These are phyloP conservation scores for Pestalotiopsis sp. DNA, from an alignment of 2,329 filamentous ascomycete species.

Conservation along the genomic window DNA sequence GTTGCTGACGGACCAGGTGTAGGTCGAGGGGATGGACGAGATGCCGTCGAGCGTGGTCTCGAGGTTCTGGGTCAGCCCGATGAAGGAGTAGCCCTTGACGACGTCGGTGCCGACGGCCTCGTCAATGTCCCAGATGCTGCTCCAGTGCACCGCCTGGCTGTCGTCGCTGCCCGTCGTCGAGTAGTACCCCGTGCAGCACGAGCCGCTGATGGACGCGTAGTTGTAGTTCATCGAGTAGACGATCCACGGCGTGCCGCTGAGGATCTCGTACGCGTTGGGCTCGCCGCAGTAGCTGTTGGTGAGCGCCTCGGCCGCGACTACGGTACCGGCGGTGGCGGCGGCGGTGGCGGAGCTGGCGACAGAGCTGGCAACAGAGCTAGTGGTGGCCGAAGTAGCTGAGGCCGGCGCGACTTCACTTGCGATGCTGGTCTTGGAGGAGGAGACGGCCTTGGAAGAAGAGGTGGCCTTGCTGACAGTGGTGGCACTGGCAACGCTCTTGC, in stretches of 20 bases:
- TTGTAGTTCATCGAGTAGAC: constrained; percentile 49
- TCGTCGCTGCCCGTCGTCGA: constrained; percentile 35
- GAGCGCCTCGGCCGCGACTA: constrained; percentile 5
- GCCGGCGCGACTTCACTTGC: neutral
- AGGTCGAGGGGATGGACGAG: constrained; percentile 39
- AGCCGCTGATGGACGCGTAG: constrained; percentile 38
- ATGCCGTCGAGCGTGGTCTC: constrained; percentile 41
- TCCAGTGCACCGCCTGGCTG: constrained; percentile 36
- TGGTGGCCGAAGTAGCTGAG: neutral
- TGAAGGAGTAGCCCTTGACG: constrained; percentile 46
- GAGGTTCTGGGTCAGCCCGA: constrained; percentile 44
- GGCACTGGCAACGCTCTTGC: neutral
- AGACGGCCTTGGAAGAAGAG: neutral
- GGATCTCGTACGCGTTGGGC: constrained; percentile 30
- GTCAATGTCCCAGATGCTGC: constrained; percentile 40
- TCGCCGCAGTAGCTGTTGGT: constrained; percentile 21
- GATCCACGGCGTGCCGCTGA: constrained; percentile 43
- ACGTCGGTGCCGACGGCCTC: constrained; percentile 35
- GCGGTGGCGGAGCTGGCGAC: neutral
- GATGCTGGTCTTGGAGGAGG: neutral
- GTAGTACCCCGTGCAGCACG: constrained; percentile 41
- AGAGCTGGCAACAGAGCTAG: neutral
- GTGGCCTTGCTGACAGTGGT: neutral
- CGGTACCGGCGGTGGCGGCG: neutral
- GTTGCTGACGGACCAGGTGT: constrained; percentile 41